Conservation (phyloP, 441 rosid species). For the Syzygium malaccense region DNA sequence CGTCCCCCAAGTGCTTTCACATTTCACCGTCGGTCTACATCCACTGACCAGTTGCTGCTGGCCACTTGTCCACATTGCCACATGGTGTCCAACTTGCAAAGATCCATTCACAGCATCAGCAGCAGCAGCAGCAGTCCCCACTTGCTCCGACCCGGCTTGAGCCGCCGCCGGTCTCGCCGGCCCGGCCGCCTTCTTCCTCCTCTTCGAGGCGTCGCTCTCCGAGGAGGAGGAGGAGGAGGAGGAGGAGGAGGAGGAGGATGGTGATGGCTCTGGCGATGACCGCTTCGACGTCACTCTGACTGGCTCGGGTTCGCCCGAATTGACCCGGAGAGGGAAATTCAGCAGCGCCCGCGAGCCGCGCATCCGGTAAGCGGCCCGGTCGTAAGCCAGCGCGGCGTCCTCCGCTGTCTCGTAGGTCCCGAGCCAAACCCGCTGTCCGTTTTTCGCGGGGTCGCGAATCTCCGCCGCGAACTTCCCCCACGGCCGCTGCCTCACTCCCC, state of each 20-base stretch:
- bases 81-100: conserved; percentile 10
- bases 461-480: conserved; percentile 98
- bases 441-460: conserved; percentile 89
- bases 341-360: conserved; percentile 86
- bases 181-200: conserved; percentile 33
- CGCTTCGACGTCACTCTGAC: conserved; percentile 76
- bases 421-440: conserved; percentile 92
- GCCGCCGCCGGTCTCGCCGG: conserved; percentile 3
- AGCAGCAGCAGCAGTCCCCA: background rate
- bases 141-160: conserved; percentile 22
- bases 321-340: conserved; percentile 80
- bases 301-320: conserved; percentile 94
- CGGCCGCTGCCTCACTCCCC: conserved; percentile 93
- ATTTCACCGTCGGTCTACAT: background rate
- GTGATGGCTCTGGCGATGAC: conserved; percentile 27
- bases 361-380: conserved; percentile 89
- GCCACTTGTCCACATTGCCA: conserved; percentile 26
- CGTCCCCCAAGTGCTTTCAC: background rate
- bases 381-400: conserved; percentile 96
- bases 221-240: conserved; percentile 22
- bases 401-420: conserved; percentile 95
- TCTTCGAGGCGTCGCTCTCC: conserved; percentile 43
- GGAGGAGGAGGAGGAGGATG: conserved; percentile 13
- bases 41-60: conserved; percentile 22
- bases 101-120: background rate